Evolutionary conservation across 768 basidiomycete genomes (phyloP), one percentile per base, ranked within the genome.

Genomic region (Suillus decipiens): DNA sequence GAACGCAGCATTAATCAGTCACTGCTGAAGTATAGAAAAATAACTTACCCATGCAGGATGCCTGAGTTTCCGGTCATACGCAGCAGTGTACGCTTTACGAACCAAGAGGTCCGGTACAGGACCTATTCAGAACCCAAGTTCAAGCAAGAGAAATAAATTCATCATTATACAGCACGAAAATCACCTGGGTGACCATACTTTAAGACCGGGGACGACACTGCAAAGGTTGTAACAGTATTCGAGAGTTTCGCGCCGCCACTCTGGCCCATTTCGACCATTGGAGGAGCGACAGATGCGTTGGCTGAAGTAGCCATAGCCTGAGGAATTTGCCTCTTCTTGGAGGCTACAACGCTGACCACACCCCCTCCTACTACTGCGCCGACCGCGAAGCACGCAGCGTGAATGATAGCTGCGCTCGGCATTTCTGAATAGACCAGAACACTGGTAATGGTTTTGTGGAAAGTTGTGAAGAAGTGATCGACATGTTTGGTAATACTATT

Each of bases 41-140:
- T 15, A 24, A 69, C 85, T 54, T 71, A 96, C 95, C 96, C 96
- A 99, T 37, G 95, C 85, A 2, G 96, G 95, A 77, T 99, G 96
- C 19, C 93, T 82, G 61, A 96, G 78, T 14, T 93, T 82, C 60
- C 97, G 81, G 75, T 99, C 97, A 74, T 99, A 99, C 10, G 86
- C 93, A 1, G 93, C 88, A 24, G 90, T 88, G 70, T 97, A 98
- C 17, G 91, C 95, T 71, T 86, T 85, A 56, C 94, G 85, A 50
- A 89, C 82, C 24, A 97, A 79, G 14, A 88, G 72, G 76, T 97
- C 96, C 2, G 89, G 82, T 59, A 94, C 82, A 15, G 96, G 95
- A 9, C 95, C 95, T 96, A 67, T n/a, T 63, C 45, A 63, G 45
- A 50, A 60, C 39, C 51, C 57, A n/a, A 67, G 39, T 22, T 57